phyloP scores from a whole-genome alignment of 2,329 filamentous ascomycete species.

The Aphanocladium album region DNA sequence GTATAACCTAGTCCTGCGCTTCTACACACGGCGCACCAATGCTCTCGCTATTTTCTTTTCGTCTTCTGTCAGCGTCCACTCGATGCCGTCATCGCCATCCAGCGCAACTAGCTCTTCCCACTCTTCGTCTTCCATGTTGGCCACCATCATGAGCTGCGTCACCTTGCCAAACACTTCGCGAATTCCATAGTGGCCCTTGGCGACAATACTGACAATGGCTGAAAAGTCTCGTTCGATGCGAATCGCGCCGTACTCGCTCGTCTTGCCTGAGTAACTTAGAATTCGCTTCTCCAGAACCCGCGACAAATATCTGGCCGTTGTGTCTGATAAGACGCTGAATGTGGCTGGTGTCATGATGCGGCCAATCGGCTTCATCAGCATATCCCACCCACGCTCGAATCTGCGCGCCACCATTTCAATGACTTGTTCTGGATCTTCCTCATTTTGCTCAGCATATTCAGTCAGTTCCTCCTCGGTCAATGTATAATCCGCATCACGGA shows the following conservation, averaged over 20 bases:
- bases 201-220: slow-evolving; percentile 64
- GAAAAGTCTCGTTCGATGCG: slow-evolving; percentile 80
- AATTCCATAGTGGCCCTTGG: slow-evolving; percentile 68
- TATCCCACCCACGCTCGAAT: slow-evolving; percentile 82
- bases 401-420: slow-evolving; percentile 69
- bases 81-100: slow-evolving; percentile 58
- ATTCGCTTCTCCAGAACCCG: slow-evolving; percentile 82
- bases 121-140: slow-evolving; percentile 94
- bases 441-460: slow-evolving; percentile 49
- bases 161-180: slow-evolving; percentile 73
- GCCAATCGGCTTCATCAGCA: slow-evolving; percentile 76
- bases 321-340: slow-evolving; percentile 69
- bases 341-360: slow-evolving; percentile 76
- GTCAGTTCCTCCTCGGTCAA: slow-evolving; percentile 57
- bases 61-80: slow-evolving; percentile 66
- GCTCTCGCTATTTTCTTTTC: slow-evolving; percentile 69
- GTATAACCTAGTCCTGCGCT: not conserved
- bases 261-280: slow-evolving; percentile 71
- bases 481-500: slow-evolving; percentile 86
- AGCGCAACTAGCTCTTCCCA: slow-evolving; percentile 68
- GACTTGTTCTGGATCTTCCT: slow-evolving; percentile 48
- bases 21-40: slow-evolving; percentile 43
- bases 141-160: slow-evolving; percentile 75
- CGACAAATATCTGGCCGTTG: slow-evolving; percentile 69
- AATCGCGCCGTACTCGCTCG: slow-evolving; percentile 77